Base-by-base conservation (phyloP, 2,329 filamentous ascomycete species). In the Cladosporium halotolerans region DNA sequence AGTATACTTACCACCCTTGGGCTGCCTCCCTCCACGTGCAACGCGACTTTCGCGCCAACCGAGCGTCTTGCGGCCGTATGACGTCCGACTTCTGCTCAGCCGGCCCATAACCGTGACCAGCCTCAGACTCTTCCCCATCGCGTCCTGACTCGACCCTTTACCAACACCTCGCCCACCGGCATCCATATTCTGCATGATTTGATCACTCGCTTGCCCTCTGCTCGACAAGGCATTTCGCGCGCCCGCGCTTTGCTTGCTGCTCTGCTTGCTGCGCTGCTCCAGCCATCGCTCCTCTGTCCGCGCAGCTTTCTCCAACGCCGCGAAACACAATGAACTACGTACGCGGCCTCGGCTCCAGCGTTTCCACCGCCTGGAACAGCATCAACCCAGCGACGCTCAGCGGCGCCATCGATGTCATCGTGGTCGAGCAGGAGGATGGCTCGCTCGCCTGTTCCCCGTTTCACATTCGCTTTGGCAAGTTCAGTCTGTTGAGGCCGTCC, bases 361-460 rank as follows among this genome's bases (percentile, higher is more conserved):
- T 99, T 65, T 95, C 91, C 63, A 96, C 93, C 75, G 92, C 93
- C 71, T 99, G 93, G 93, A 99, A 99, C 73, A 96, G 91, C 23
- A 95, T 99, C 79, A 99, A 99, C 72, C 93, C 93, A 47, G 90
- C 93, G 42, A 99, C 93, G 10, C 82, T 99, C 54, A 96, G 89
- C 74, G 93, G 93, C 67, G 93, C 93, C 67, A 97, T 99, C 74
- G 93, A 99, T 79, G 92, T 97, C 63, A 96, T 99, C 62, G 92
- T 99, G 52, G 90, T 99, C 55, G 90, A 99, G 72, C 90, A 95
- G 62, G 89, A 92, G 68, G 93, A 99, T 79, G 93, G 82, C 57
- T 80, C 79, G 39, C 79, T 97, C 54, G 84, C 86, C 60, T 99
- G 93, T 74, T 97, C 92, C 28, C 93, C 93, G 46, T 99, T 99